Base-by-base conservation (phyloP, 2,329 filamentous ascomycete genomes). In the Cordyceps farinosa region DNA sequence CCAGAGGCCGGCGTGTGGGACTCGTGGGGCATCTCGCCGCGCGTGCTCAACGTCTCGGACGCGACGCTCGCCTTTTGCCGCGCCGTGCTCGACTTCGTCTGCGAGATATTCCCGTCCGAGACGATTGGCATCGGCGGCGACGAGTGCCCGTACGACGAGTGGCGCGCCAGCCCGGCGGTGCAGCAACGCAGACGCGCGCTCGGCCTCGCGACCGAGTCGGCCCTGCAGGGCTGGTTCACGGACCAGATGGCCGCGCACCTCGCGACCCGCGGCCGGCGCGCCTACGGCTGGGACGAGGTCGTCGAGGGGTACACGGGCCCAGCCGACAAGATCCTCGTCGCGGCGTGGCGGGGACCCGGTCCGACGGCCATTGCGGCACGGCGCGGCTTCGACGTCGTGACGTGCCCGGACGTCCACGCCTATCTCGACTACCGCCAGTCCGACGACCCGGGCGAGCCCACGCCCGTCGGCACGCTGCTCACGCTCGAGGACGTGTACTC, bases 381-480 rank as follows among this genome's bases (percentile, higher is more conserved):
- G 17, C 65, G 66, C 17, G 66, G 66, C 10, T 67, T 64, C 32
- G 58, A 66, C 34, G 65, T 66, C 15, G 63, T 67, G 7, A 53
- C 66, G 17, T 67, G 66, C 34, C 66, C 66, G 1, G 66, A 67
- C 48, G 59, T 66, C 13, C 44, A 58, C 17, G 61, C 58, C 13
- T 67, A 67, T 51, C 60, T 67, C 6, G 66, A 67, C 59, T 66
- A 66, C 44, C 63, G 66, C 30, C 66, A 67, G 62, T 67, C 66
- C 3, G 66, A 67, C 22, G 57, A 67, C 17, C 6, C 45, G n/a
- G 48, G 65, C 34, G 66, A 67, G 47, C 66, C 66, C 15, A 67
- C 66, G 5, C 66, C 66, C 2, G 48, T 66, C 5, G 63, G 63
- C 29, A 65, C 54, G 7, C 47, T 65, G 40, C 59, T 67, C n/a